phyloP scores from a whole-genome alignment of 1,284 basidiomycete genomes.

The Apiotrichum sp. region DNA sequence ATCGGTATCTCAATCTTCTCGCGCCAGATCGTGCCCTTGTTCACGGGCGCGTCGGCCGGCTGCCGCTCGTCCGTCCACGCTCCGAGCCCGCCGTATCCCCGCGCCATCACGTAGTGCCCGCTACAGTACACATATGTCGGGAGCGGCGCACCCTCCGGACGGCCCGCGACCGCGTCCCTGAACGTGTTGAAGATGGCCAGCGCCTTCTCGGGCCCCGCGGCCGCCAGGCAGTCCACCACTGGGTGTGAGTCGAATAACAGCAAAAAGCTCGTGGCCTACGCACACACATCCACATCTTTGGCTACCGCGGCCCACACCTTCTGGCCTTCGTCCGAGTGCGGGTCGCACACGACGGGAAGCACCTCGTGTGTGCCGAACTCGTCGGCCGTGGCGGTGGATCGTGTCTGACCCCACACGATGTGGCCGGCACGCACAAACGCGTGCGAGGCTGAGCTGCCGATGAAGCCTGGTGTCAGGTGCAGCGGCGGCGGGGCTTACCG shows the following conservation, averaged over 20 bases:
- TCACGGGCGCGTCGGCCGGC: slow-evolving; percentile 18
- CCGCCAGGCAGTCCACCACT: slow-evolving; percentile 44
- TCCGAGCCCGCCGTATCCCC: slow-evolving; percentile 29
- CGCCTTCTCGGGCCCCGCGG: slow-evolving; percentile 39
- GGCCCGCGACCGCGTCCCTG: background rate
- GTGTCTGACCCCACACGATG: slow-evolving; percentile 53
- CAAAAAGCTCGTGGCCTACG: slow-evolving; percentile 17
- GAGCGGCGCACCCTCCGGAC: background rate
- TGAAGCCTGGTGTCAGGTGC: slow-evolving; percentile 44
- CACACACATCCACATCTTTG: slow-evolving; percentile 51
- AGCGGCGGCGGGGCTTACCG: slow-evolving; percentile 12
- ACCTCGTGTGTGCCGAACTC: slow-evolving; percentile 50
- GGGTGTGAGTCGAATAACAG: background rate
- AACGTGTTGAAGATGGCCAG: slow-evolving; percentile 26
- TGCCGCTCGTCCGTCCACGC: slow-evolving; percentile 34
- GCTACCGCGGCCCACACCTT: slow-evolving; percentile 48
- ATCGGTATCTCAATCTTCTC: slow-evolving; percentile 29
- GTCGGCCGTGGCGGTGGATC: slow-evolving; percentile 33
- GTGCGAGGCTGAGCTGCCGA: slow-evolving; percentile 51
- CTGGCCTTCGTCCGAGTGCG: slow-evolving; percentile 30
- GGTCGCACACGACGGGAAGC: slow-evolving; percentile 51
- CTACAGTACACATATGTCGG: slow-evolving; percentile 52
- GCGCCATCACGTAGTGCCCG: slow-evolving; percentile 51
- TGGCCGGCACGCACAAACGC: slow-evolving; percentile 54
- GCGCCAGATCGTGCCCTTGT: slow-evolving; percentile 29